Evolutionary conservation across 257 asterid species (phyloP), one percentile per base, ranked within the genome.

Genomic region (Jacaranda copaia): DNA sequence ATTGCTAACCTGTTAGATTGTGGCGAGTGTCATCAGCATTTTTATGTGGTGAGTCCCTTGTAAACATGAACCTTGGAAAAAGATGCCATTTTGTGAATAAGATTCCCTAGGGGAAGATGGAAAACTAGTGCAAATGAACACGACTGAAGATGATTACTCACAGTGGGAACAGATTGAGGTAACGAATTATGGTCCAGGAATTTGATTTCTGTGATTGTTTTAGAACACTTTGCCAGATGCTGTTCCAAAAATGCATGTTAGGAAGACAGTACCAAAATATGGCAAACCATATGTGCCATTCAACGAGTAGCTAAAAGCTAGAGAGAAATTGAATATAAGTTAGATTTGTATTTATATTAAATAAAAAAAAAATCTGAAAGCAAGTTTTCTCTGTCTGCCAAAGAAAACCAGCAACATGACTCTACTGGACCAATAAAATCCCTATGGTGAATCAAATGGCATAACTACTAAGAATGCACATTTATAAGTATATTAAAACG

Each of bases 191-290:
- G 76, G 77, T 75, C 83, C 80, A 77, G 73, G 85, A 71, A 52
- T 86, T 80, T 74, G 74, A 70, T 72, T 64, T 85, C 72, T 68
- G 77, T 65, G 81, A 42, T 71, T 79, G 86, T 69, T 82, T 83
- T 70, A 82, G 53, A 77, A 66, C 80, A 57, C 81, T 84, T 75
- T 75, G 88, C 93, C 90, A 82, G 71, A 83, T 84, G 82, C 96
- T 92, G 92, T 69, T 72, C 79, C 75, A 70, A 38, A 64, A 75
- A 80, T 76, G 65, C 65, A 71, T 57, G 58, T 77, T 45, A 73
- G 75, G 19, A 74, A 48, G 43, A 77, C 42, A 25, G n/a, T 6
- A 62, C 40, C 18, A 10, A 20, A 70, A 13, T 40, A 52, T 36
- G 69, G 46, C 13, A 51, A 20, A 49, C 20, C 53, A 18, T 49